Base-by-base conservation (phyloP, 768 basidiomycete species). In the Suillus placidus region DNA sequence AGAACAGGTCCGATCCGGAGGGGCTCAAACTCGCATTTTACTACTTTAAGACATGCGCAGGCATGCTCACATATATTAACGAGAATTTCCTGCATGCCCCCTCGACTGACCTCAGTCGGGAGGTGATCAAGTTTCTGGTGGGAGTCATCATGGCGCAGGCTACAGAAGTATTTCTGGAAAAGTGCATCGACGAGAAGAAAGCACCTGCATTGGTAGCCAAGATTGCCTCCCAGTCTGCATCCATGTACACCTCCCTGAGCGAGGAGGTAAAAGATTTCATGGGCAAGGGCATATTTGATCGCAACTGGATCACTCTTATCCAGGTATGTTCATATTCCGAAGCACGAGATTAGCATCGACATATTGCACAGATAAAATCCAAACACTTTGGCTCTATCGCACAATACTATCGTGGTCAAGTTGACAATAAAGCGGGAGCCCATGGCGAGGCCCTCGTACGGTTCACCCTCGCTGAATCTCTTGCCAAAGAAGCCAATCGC, bases 51-150 rank as follows among this genome's bases (percentile, higher is more conserved):
- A 88, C 92, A 13, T 89, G 92, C 49, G 94, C 96, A 3, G 97
- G 97, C 23, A 97, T 99, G 94, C 87, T 98, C 73, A 94, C 90
- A 7, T 99, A 99, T 76, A 95, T 99, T 82, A 98, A 99, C 80
- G 97, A 99, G 78, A 98, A 99, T 85, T 99, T 99, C 77, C 82
- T 99, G 0, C 97, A 99, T 72, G 97, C 97, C 0, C 97, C 97
- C 0, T 95, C 93, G 26, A 97, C 94, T 2, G 97, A 99, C 79
- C 86, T 99, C 54, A 91, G 90, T 72, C 85, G 94, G 23, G 97
- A 99, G 66, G 94, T 99, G 63, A 85, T 99, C 83, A 96, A 97
- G 77, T 93, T 97, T 70, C 82, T 97, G 45, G 88, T 95, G 2
- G 87, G 87, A n/a, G 66, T 97, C 70, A 95, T 95, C 74, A 82